These are phyloP conservation scores for Mortierella claussenii DNA, from an alignment of 192 early-diverging fungal genomes.

Conservation along the genomic window DNA sequence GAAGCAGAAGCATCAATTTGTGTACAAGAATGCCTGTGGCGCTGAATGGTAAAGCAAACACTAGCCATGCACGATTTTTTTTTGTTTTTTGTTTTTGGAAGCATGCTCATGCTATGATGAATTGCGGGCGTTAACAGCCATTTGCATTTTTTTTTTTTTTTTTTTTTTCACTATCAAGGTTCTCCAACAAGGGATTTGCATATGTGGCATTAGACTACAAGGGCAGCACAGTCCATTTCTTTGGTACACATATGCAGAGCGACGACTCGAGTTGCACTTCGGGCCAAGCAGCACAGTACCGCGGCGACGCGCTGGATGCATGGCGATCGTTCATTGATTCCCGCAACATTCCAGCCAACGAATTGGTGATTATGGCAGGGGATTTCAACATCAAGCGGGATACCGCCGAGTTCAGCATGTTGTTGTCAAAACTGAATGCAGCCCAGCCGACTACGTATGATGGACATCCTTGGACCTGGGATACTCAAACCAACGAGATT, in stretches of 20 bases:
- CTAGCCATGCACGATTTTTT: too few relatives aligned
- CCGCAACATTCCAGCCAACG: conserved; percentile 34
- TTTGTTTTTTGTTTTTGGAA: too few relatives aligned
- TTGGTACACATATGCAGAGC: conserved; percentile 47
- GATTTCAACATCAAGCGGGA: conserved; percentile 40
- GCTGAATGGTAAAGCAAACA: too few relatives aligned
- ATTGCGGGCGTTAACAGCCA: too few relatives aligned
- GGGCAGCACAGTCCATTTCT: conserved; percentile 41
- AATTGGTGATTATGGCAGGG: conserved; percentile 40
- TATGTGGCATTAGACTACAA: conserved; percentile 36
- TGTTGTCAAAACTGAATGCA: conserved; percentile 8
- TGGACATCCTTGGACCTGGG: conserved; percentile 31
- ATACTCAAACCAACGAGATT: conserved; percentile 35
- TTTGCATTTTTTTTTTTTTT: background rate
- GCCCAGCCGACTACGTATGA: conserved; percentile 12
- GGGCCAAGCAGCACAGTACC: conserved; percentile 20
- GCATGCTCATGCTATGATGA: too few relatives aligned
- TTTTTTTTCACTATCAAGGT: conserved; percentile 9
- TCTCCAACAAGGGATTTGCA: conserved; percentile 44
- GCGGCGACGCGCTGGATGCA: conserved; percentile 7
- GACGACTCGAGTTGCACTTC: conserved; percentile 12
- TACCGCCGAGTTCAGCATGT: conserved; percentile 15
- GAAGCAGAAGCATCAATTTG: conserved; percentile 29
- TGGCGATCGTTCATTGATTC: conserved; percentile 31
- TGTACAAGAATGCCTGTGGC: conserved; percentile 39